Base-by-base conservation (phyloP, 495 filamentous ascomycete genomes). In the Penicillium salamii region DNA sequence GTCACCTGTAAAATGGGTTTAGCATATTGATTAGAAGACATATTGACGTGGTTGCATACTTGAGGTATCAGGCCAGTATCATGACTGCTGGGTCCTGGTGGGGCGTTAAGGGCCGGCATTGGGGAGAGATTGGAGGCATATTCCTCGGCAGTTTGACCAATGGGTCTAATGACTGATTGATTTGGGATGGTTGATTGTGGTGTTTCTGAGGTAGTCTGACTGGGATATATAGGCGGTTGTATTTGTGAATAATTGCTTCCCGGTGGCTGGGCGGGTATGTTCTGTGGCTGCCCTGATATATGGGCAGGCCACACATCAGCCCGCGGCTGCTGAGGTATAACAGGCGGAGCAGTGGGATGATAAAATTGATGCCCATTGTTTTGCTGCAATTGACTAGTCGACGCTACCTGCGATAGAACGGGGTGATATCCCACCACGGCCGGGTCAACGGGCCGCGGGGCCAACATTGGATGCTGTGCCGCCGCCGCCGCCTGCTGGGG, bases 401-500 rank as follows among this genome's bases (percentile, higher is more conserved):
- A 36, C 17, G 35, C 20, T 3, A 13, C 11, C 18, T 46, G 42
- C 17, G 46, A 26, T n/a, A 51, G 35, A 14, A 35, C 32, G 2
- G 44, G 26, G 17, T 38, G 37, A 46, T 66, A 51, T 8, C 56
- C 59, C 17, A 51, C 24, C 11, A 52, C 29, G 15, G 35, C 32
- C 24, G 49, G 21, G 18, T 55, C 53, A 39, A 55, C 38, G 11
- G 63, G 58, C 20, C 58, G 61, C n/a, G 70, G 70, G 15, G 70
- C 68, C 26, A 74, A 32, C 49, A 65, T 63, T 2, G 67, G 68
- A 46, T 65, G 66, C 38, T 65, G 64, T 14, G 62, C 49, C 4
- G 62, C 59, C 6, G 62, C 62, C 14, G 72, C 61, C 11, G 55
- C 58, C 23, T 65, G 61, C 44, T 65, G 61, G 24, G 61, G 46